Percentiles rank a stretch among this genome's conserved stretches.
Conservation (phyloP, 805 yeast species). For the Candida taoyuanica region DNA sequence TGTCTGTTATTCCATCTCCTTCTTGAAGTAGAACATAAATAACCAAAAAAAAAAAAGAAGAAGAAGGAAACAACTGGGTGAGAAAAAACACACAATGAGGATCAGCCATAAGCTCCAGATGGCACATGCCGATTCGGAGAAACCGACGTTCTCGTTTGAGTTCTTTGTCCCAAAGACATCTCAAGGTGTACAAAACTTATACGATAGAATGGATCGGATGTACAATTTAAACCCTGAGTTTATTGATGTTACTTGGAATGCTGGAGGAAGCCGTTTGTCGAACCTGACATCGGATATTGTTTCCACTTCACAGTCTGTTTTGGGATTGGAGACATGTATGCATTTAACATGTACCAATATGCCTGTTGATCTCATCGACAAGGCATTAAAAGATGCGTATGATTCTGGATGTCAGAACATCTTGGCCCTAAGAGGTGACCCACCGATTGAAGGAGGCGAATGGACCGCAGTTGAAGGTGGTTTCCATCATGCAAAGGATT, state of each 20-base stretch:
- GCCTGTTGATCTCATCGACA: slow-evolving; percentile 75
- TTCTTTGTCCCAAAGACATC: slow-evolving; percentile 96
- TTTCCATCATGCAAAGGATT: slow-evolving; percentile 83
- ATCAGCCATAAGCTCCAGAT: slow-evolving; percentile 35
- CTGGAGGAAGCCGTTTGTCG: slow-evolving; percentile 88
- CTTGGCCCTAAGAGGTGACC: slow-evolving; percentile 92
- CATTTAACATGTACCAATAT: slow-evolving; percentile 96
- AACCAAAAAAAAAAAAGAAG: too few relatives aligned
- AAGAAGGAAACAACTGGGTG: neutral
- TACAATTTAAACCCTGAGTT: slow-evolving; percentile 85
- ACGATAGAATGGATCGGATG: slow-evolving; percentile 98
- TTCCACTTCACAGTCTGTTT: slow-evolving; percentile 79
- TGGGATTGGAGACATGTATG: slow-evolving; percentile 96
- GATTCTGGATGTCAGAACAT: slow-evolving; percentile 93
- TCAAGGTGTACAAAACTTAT: slow-evolving; percentile 93
- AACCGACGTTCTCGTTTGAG: slow-evolving; percentile 88
- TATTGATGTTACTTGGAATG: slow-evolving; percentile 97
- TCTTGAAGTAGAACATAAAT: too few relatives aligned
- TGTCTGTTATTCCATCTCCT: too few relatives aligned
- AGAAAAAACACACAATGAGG: slow-evolving; percentile 28
- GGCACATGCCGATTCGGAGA: slow-evolving; percentile 27
- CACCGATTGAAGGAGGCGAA: slow-evolving; percentile 65
- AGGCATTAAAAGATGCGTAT: slow-evolving; percentile 80
- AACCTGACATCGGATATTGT: slow-evolving; percentile 88
- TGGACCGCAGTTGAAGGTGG: slow-evolving; percentile 57